A percentile compares a stretch with the other conserved stretches of the same genome.
Evolutionary conservation across 2,329 filamentous ascomycete species (phyloP).

Genomic region (Arthroderma sp.): DNA sequence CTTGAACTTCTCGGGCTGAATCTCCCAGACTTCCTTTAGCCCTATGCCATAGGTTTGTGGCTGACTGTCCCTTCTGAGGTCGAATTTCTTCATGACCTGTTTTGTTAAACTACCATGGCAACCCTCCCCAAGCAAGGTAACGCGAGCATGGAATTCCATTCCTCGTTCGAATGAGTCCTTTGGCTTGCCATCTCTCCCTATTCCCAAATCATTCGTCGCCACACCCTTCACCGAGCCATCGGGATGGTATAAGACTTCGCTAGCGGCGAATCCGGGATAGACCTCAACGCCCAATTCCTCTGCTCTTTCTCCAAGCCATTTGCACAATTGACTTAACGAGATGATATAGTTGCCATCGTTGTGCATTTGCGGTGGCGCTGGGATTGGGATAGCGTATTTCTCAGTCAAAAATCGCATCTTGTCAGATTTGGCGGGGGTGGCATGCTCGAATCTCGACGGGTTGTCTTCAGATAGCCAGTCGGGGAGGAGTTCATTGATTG

Average conservation of each 20-base stretch:
- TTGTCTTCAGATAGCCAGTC: conserved; percentile 89
- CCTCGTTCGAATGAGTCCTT: conserved; percentile 89
- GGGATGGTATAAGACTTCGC: conserved; percentile 73
- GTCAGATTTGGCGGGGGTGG: conserved; percentile 70
- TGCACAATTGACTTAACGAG: conserved; percentile 84
- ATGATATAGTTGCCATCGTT: conserved; percentile 98
- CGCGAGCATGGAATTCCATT: conserved; percentile 93
- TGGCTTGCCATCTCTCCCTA: conserved; percentile 66
- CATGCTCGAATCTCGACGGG: conserved; percentile 71
- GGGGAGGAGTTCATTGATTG: conserved; percentile 79
- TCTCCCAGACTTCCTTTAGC: conserved; percentile 95
- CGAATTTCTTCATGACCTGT: conserved; percentile 87
- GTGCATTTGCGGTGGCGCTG: conserved; percentile 90
- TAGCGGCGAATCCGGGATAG: conserved; percentile 89
- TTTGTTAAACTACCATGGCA: conserved; percentile 94
- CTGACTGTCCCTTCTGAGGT: conserved; percentile 75
- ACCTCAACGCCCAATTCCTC: conserved; percentile 93
- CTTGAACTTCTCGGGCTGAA: conserved; percentile 82
- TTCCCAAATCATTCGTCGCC: conserved; percentile 86
- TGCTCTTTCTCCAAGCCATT: conserved; percentile 92
- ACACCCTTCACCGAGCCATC: conserved; percentile 89
- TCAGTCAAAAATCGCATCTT: conserved; percentile 92
- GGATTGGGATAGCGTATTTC: conserved; percentile 62
- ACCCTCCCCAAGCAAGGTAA: conserved; percentile 86
- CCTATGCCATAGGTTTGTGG: conserved; percentile 92